phyloP scores from a whole-genome alignment of 176 grass and related monocot genomes.

The Lolium perenne region DNA sequence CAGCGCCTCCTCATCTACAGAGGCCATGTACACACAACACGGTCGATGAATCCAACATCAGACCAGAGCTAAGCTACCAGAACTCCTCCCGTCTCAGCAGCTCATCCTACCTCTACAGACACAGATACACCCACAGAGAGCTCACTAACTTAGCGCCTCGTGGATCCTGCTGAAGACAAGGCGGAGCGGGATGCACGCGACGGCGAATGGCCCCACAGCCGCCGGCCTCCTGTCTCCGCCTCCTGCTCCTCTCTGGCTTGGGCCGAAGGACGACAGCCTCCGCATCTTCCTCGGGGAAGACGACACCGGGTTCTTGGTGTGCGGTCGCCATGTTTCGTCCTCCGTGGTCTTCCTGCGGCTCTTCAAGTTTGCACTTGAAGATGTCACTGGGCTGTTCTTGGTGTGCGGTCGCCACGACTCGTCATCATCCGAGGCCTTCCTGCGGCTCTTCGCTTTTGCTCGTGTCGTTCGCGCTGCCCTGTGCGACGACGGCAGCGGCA shows the following conservation, averaged over 20 bases:
- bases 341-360: conserved; percentile 35
- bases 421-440: conserved; percentile 13
- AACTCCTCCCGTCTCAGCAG: background rate
- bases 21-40: conserved; percentile 1
- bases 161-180: conserved; percentile 95
- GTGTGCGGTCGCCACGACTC: conserved; percentile 57
- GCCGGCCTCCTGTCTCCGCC: conserved; percentile 44
- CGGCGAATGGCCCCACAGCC: conserved; percentile 41
- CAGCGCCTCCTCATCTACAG: background rate
- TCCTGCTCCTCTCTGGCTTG: conserved; percentile 51
- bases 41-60: background rate
- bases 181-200: conserved; percentile 84
- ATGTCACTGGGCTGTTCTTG: conserved; percentile 18
- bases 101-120: background rate
- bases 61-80: background rate
- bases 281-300: conserved; percentile 78
- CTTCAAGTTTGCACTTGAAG: background rate
- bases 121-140: background rate
- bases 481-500: background rate
- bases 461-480: background rate
- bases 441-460: conserved; percentile 20
- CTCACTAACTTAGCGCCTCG: background rate
- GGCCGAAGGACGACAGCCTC: conserved; percentile 77
- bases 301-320: conserved; percentile 53
- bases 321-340: conserved; percentile 52